A percentile compares a stretch with the other conserved stretches of the same genome.
Evolutionary conservation across 495 filamentous ascomycete genomes (phyloP).

Genomic region (Chlorociboria aeruginascens): DNA sequence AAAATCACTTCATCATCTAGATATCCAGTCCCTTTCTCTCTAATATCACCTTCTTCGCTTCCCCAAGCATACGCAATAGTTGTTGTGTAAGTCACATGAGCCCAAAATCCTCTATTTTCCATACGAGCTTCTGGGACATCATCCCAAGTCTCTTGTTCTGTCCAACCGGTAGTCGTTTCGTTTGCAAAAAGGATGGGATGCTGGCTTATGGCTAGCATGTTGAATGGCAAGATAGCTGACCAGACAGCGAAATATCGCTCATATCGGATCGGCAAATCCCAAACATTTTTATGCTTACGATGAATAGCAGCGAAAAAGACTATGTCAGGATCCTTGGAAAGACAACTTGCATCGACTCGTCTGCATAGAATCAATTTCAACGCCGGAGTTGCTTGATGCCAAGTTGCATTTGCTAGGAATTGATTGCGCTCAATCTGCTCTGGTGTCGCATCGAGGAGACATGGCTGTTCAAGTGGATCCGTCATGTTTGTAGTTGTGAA

Average conservation of each 20-base stretch:
- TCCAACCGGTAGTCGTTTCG: conserved; percentile 26
- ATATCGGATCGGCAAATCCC: conserved; percentile 25
- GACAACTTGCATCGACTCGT: conserved; percentile 19
- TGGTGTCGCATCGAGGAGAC: conserved; percentile 14
- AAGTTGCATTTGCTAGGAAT: conserved; percentile 14
- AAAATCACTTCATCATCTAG: conserved; percentile 29
- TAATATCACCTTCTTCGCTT: conserved; percentile 16
- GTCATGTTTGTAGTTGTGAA: conserved; percentile 28
- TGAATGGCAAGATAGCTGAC: conserved; percentile 23
- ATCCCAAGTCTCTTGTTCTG: conserved; percentile 24
- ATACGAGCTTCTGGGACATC: conserved; percentile 12
- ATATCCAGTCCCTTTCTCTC: conserved; percentile 25
- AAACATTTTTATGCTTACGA: conserved; percentile 24
- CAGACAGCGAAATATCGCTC: conserved; percentile 29
- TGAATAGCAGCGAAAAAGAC: conserved; percentile 28
- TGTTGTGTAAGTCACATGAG: conserved; percentile 29
- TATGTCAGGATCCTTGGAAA: conserved; percentile 14
- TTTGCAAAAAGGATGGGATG: conserved; percentile 27
- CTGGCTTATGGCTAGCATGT: conserved; percentile 23
- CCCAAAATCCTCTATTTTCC: conserved; percentile 20
- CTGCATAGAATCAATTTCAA: conserved; percentile 26
- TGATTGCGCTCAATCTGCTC: conserved; percentile 6
- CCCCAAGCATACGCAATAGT: conserved; percentile 29
- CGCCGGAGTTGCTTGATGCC: conserved; percentile 29
- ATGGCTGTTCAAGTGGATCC: conserved; percentile 22